Evolutionary conservation across 2,329 filamentous ascomycete genomes (phyloP).

Genomic region (Aspergillus sp.): DNA sequence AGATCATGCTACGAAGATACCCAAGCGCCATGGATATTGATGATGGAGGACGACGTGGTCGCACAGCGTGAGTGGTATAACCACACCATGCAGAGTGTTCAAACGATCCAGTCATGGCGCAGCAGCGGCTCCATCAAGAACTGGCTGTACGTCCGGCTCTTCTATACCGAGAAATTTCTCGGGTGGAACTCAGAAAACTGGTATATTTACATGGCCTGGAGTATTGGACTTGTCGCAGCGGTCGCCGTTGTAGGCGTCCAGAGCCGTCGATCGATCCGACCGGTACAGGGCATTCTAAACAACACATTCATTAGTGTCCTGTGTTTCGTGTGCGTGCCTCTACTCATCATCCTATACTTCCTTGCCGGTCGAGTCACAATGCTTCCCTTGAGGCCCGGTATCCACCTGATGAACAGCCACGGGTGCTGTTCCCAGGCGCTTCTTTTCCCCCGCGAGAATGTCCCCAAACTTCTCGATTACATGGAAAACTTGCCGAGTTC

Average conservation of each 20-base stretch:
- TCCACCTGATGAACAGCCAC: conserved; percentile 44
- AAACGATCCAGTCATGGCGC: conserved; percentile 29
- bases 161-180: conserved; percentile 49
- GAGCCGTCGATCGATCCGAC: conserved; percentile 16
- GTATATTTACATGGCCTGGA: conserved; percentile 37
- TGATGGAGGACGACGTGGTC: conserved; percentile 51
- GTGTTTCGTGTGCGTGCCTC: conserved; percentile 30
- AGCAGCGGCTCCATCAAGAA: conserved; percentile 14
- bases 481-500: conserved; percentile 16
- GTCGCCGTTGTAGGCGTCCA: conserved; percentile 19
- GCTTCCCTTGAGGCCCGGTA: conserved; percentile 35
- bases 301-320: conserved; percentile 27
- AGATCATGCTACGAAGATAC: conserved; percentile 39
- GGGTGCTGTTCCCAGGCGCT: conserved; percentile 49
- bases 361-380: conserved; percentile 43
- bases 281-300: conserved; percentile 17
- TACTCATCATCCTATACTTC: conserved; percentile 40
- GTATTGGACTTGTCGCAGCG: conserved; percentile 22
- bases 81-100: conserved; percentile 39
- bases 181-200: conserved; percentile 48
- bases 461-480: conserved; percentile 17
- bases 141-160: conserved; percentile 47
- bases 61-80: conserved; percentile 49
- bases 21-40: conserved; percentile 43
- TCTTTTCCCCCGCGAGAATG: conserved; percentile 40